phyloP scores from a whole-genome alignment of 352 stramenopile genomes.

The Pythium dissotocum region DNA sequence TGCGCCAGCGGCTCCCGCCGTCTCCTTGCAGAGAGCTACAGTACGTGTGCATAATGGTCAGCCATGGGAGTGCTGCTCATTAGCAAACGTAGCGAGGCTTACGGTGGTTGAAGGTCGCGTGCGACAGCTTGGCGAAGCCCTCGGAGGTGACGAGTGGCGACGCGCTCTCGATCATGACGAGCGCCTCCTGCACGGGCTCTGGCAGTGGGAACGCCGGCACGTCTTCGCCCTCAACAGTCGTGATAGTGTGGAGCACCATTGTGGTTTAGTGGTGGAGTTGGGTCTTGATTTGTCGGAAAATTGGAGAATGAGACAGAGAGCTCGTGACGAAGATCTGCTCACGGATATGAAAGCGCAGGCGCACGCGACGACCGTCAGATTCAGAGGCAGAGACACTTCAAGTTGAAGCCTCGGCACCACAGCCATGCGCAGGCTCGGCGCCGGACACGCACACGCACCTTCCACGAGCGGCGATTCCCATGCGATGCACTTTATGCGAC shows the following conservation, averaged over 20 bases:
- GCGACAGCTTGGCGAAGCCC: slow-evolving; percentile 69
- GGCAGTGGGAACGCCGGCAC: slow-evolving; percentile 40
- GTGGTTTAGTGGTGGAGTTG: background rate
- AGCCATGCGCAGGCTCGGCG: background rate
- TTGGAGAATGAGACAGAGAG: slow-evolving; percentile 9
- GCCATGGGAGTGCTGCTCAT: background rate
- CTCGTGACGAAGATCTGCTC: slow-evolving; percentile 5
- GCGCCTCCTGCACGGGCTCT: slow-evolving; percentile 54
- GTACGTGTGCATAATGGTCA: background rate
- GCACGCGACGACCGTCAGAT: slow-evolving; percentile 1
- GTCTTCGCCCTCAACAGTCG: slow-evolving; percentile 47
- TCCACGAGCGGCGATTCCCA: background rate
- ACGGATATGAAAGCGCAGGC: background rate
- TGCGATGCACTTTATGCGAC: background rate
- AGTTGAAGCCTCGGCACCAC: slow-evolving; percentile 5
- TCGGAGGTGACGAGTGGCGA: slow-evolving; percentile 55
- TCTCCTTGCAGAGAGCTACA: slow-evolving; percentile 66
- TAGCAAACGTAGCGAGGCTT: slow-evolving; percentile 12
- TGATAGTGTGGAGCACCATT: slow-evolving; percentile 49
- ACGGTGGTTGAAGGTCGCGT: slow-evolving; percentile 83
- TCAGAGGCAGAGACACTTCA: background rate
- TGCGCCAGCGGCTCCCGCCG: slow-evolving; percentile 51
- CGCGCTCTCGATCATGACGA: slow-evolving; percentile 57
- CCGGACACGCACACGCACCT: background rate
- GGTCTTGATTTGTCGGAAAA: background rate